Percentiles rank a stretch among this genome's conserved stretches.
phyloP scores from a whole-genome alignment of 2,329 filamentous ascomycete genomes.

The Claviceps sp. region DNA sequence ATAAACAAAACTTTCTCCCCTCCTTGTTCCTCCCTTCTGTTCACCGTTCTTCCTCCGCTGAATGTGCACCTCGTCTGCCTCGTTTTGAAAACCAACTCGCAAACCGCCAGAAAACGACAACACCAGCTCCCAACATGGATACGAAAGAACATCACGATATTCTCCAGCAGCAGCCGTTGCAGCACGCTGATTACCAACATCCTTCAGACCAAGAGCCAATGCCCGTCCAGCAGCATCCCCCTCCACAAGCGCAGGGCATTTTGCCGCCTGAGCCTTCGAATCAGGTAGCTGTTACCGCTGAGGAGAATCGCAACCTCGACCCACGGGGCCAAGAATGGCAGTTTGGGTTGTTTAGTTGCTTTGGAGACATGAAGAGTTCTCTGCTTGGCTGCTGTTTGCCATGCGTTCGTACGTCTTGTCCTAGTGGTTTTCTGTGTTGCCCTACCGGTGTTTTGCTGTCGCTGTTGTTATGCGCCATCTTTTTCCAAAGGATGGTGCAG shows the following conservation, averaged over 20 bases:
- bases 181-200: not conserved
- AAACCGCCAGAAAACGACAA: not conserved
- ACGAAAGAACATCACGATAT: not conserved
- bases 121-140: not conserved
- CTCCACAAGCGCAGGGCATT: not conserved
- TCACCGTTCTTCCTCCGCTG: too few species aligned
- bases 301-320: constrained; percentile 1
- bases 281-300: not conserved
- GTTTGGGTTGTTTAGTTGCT: constrained; percentile 26
- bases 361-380: constrained; percentile 23
- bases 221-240: not conserved
- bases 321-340: constrained; percentile 23
- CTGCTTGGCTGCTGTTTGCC: constrained; percentile 26
- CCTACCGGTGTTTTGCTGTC: not conserved
- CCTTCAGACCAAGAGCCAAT: not conserved
- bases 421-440: not conserved
- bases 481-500: too few species aligned
- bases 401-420: constrained; percentile 26
- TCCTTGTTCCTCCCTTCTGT: too few species aligned
- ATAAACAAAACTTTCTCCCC: too few species aligned
- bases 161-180: not conserved
- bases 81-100: not conserved
- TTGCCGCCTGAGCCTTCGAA: not conserved
- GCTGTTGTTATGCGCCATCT: too few species aligned
- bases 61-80: not conserved